phyloP scores from a whole-genome alignment of 1,284 basidiomycete species.

The Fomitopsis palustris region DNA sequence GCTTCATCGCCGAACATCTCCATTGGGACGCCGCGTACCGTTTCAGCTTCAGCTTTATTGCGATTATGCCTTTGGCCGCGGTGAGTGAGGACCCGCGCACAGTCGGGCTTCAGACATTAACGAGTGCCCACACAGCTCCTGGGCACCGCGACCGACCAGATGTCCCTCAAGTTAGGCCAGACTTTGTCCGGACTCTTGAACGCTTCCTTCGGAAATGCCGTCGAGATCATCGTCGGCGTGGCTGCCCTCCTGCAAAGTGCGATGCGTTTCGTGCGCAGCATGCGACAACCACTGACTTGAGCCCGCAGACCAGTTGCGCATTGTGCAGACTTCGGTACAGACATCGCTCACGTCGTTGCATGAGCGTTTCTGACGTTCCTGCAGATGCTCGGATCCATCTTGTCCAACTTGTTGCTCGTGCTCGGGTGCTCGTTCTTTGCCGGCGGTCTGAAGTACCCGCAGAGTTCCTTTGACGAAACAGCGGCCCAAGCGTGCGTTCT shows the following conservation, averaged over 20 bases:
- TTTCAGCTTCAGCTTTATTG: slow-evolving; percentile 83
- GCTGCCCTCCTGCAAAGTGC: slow-evolving; percentile 82
- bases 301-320: slow-evolving; percentile 65
- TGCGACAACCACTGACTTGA: slow-evolving; percentile 12
- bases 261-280: not conserved
- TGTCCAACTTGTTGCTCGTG: slow-evolving; percentile 88
- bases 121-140: slow-evolving; percentile 42
- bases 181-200: slow-evolving; percentile 86
- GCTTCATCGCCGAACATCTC: slow-evolving; percentile 56
- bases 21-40: slow-evolving; percentile 80
- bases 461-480: slow-evolving; percentile 77
- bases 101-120: not conserved
- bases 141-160: slow-evolving; percentile 86
- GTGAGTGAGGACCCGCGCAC: slow-evolving; percentile 33
- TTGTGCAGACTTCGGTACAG: slow-evolving; percentile 83
- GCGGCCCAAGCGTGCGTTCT: slow-evolving; percentile 79
- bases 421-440: slow-evolving; percentile 75
- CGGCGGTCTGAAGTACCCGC: slow-evolving; percentile 57
- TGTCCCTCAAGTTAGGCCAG: slow-evolving; percentile 75
- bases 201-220: slow-evolving; percentile 79
- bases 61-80: slow-evolving; percentile 86
- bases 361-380: slow-evolving; percentile 5
- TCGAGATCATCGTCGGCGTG: slow-evolving; percentile 85
- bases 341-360: not conserved
- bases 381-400: slow-evolving; percentile 78